These are phyloP conservation scores for Guyanaporus albipodus DNA, from an alignment of 768 basidiomycete genomes.

Conservation along the genomic window DNA sequence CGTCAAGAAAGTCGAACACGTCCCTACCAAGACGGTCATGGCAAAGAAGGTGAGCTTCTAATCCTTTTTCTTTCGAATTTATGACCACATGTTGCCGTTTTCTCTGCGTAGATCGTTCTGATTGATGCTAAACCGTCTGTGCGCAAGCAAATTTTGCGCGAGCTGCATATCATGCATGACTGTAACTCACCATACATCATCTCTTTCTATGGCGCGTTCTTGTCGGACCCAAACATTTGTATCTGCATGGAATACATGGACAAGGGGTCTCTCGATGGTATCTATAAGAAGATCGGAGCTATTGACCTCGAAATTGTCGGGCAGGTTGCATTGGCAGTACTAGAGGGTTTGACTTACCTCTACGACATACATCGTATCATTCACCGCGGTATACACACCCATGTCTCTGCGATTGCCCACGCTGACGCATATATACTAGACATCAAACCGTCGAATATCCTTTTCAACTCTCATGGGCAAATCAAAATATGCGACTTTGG, in stretches of 20 bases:
- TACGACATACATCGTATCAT: conserved; percentile 98
- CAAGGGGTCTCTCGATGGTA: conserved; percentile 89
- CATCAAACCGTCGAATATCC: conserved; percentile 98
- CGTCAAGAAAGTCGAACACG: conserved; percentile 93
- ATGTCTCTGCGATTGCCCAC: not conserved
- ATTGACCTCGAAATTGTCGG: conserved; percentile 92
- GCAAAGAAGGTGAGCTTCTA: conserved; percentile 82
- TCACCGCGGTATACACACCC: conserved; percentile 77
- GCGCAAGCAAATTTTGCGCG: conserved; percentile 94
- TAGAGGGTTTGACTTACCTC: conserved; percentile 93
- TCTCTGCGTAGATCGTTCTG: conserved; percentile 68
- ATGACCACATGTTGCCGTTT: not conserved
- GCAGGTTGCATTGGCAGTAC: conserved; percentile 89
- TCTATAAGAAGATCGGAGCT: conserved; percentile 94
- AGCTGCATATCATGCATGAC: conserved; percentile 99
- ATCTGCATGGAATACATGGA: conserved; percentile 98
- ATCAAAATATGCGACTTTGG: conserved; percentile 99
- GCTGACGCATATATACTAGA: conserved; percentile 47
- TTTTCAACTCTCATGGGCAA: conserved; percentile 89
- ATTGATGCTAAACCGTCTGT: conserved; percentile 97
- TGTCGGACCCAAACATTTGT: conserved; percentile 97
- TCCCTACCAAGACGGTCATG: conserved; percentile 89
- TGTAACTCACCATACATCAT: conserved; percentile 93
- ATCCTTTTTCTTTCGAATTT: not conserved
- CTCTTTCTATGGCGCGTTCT: conserved; percentile 95